Base-by-base conservation (phyloP, 2,329 filamentous ascomycete genomes). In the Mycosphaerella sp. region DNA sequence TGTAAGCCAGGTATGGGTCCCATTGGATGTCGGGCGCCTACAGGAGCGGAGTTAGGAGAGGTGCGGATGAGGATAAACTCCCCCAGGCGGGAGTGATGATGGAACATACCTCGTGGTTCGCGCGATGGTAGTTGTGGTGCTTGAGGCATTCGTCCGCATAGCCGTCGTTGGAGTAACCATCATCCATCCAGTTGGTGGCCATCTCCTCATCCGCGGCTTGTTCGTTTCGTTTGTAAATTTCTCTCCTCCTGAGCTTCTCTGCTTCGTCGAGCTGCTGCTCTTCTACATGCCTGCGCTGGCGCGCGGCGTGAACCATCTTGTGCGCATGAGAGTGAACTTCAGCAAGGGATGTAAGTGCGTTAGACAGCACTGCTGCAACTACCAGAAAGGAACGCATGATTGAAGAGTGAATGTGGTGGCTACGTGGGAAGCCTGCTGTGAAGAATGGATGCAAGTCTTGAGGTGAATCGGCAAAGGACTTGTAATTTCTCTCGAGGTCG, bases 41-140 rank as follows among this genome's bases (percentile, higher is more conserved):
- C 21, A 11, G 68, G 43, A 95, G 68, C 45, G 74, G 78, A 17
- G 72, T 66, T 31, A 83, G 83, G 11, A 84, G 85, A 79, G 6
- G 40, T 44, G 10, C 21, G 3, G 21, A 29, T 8, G 31, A 14
- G 2, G 9, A 11, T 17, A n/a, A 10, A 26, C 31, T 3, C 23
- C 21, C 21, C 21, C 21, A 21, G n/a, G 6, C 4, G 11, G 10
- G 26, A 29, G 9, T 36, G 1, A 1, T 21, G 21, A 21, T 21
- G 2, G 9, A 10, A 11, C 14, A 23, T 7, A 48, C 43, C 8
- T 10, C 14, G 3, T 96, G 89, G 76, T 92, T 93, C 66, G 77
- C 70, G 59, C 93, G 90, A 74, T 93, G 88, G 51, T 85, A 67
- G 74, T 96, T 95, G 83, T 97, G 92, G 68, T 88, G 82, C 63